Base-by-base conservation (phyloP, 2,329 filamentous ascomycete species). In the Paecilomyces sp. region DNA sequence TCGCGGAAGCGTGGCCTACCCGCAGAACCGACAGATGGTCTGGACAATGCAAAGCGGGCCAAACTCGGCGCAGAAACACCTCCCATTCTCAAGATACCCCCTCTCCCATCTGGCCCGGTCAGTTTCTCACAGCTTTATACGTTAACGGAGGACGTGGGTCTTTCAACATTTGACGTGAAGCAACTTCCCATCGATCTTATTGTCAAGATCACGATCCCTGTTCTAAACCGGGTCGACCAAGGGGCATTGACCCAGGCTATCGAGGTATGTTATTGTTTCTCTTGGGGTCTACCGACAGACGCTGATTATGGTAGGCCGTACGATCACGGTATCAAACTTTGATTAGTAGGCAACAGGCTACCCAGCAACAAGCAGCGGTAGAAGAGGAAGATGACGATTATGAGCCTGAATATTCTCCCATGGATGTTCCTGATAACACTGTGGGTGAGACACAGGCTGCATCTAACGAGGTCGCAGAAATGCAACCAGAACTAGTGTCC, bases 331-430 rank as follows among this genome's bases (percentile, higher is more conserved):
- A 75, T 61, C 65, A 74, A 59, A 69, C 73, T 4, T 65, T 75
- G 18, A 72, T 66, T 36, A 72, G 66, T 36, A 72, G 71, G 63
- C 72, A 73, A 28, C 74, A 76, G 62, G 70, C 68, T 22, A 65
- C 61, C 61, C 73, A 66, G 65, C 73, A 62, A 58, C 65, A 65
- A 52, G 58, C 64, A 34, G 59, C 68, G 15, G 68, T 67, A 2
- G 74, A 73, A 54, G 87, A 88, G 8, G 92, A 96, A 51, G 92
- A 96, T 22, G 91, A 96, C 64, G 91, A 96, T 67, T 97, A 97
- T 69, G 93, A 97, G 68, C 92, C 93, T 0, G 90, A 95, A 69
- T 92, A 91, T 66, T 86, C 88, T 61, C 83, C 88, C 8, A 85
- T 86, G 36, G 91, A 95, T 72, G 60, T 71, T 31, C 53, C 69